Base-by-base conservation (phyloP, 1,284 basidiomycete species). In the Neonothopanus nambi region DNA sequence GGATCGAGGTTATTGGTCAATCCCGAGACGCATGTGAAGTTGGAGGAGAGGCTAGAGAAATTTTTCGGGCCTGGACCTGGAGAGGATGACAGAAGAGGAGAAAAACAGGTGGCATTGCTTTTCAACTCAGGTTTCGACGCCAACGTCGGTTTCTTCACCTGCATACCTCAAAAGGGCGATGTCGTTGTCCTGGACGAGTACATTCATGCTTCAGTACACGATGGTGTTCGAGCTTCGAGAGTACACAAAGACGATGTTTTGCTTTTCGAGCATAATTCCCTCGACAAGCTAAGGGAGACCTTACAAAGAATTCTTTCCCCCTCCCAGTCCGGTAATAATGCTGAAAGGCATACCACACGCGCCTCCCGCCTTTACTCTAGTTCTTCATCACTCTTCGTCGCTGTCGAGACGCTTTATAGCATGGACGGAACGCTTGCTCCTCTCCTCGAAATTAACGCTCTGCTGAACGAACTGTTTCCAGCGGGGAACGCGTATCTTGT, bases 121-220 rank as follows among this genome's bases (percentile, higher is more conserved):
- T 98, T 97, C 82, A 96, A 95, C 69, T 94, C 91, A 0, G 96
- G 95, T 0, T 98, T 89, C 70, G 95, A 98, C 69, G 95, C 96
- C 15, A 98, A 98, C 65, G 89, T 88, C 2, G 90, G 89, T 0
- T 84, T 98, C 67, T 95, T 97, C 73, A 78, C 90, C 0, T 83
- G 84, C 38, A 71, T 98, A 0, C 94, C 95, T 0, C 91, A 94
- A 61, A 69, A 77, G 0, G 82, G 82, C 11, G 96, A 99, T 65
- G 80, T 82, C 45, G 70, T 98, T 37, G 71, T 98, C 11, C 89
- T 87, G 66, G 95, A 99, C 67, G 91, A 89, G 62, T 84, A 93
- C 57, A 88, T 98, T 37, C 96, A 98, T 65, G 96, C 95, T 0
- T 89, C 85, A 2, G 92, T 95, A 17, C 93, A 96, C 70, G 94